A percentile compares a stretch with the other conserved stretches of the same genome.
Conservation (phyloP, 2,329 filamentous ascomycete genomes). For the Bipolaris gigantea region DNA sequence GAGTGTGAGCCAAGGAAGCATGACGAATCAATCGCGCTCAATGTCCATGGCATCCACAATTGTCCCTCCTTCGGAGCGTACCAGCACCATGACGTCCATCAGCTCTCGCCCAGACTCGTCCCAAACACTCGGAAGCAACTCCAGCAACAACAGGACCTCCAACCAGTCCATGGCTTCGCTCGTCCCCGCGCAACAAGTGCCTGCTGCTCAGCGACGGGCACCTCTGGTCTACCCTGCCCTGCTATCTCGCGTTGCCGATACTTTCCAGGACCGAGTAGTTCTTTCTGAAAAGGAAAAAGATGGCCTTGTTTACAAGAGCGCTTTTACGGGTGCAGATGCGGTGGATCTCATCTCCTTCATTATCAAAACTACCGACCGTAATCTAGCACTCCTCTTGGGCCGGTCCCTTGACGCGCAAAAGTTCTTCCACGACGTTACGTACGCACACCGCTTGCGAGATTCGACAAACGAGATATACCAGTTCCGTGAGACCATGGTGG, state of each 20-base stretch:
- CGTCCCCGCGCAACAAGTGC: conserved; percentile 45
- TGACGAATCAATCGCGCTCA: conserved; percentile 59
- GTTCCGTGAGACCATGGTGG: conserved; percentile 89
- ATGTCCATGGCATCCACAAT: conserved; percentile 94
- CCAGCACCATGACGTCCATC: conserved; percentile 60
- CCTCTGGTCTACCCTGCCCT: conserved; percentile 93
- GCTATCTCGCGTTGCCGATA: conserved; percentile 88
- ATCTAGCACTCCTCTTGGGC: conserved; percentile 86
- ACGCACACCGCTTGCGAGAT: conserved; percentile 92
- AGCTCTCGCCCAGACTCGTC: conserved; percentile 42
- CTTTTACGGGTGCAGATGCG: conserved; percentile 92
- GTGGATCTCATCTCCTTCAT: conserved; percentile 96
- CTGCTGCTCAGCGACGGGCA: conserved; percentile 61
- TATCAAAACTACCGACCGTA: conserved; percentile 94
- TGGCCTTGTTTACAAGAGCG: conserved; percentile 93
- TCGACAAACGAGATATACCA: conserved; percentile 96
- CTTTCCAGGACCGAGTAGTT: conserved; percentile 85
- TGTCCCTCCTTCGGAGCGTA: conserved; percentile 64
- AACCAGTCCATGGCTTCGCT: conserved; percentile 47
- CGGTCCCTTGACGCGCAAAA: conserved; percentile 95
- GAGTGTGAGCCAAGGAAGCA: conserved; percentile 42
- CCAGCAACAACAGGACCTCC: conserved; percentile 43
- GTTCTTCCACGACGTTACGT: conserved; percentile 98
- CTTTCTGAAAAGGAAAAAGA: conserved; percentile 92
- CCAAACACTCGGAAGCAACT: conserved; percentile 28